Evolutionary conservation across 106 monocot species (phyloP), one percentile per base, ranked within the genome.

Genomic region (Posidonia australis): DNA sequence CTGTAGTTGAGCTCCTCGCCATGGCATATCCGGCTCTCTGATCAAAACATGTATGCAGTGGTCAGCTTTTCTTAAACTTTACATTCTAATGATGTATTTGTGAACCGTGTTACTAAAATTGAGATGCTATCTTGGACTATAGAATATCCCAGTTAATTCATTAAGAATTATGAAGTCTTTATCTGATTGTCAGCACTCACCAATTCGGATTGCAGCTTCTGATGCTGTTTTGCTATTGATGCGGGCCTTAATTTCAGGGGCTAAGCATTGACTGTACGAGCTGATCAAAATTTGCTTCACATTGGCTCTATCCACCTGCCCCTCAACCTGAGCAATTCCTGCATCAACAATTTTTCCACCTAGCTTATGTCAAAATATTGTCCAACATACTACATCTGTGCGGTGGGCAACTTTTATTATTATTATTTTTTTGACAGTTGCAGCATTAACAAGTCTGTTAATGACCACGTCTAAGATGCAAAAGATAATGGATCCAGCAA

Each of bases 201-300:
- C 58, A 30, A 58, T 58, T 31, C 11, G 28, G 58, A 0, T 27
- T 66, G 32, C 9, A 44, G 2, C 70, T n/a, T 64, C 65, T 28
- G 60, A 41, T 9, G 61, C 19, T 11, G 79, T 28, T 26, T 25
- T 51, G 21, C 67, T 58, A 0, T 54, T 54, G n/a, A 82, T 48
- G 10, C 48, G 52, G 19, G 78, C 70, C 72, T 65, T 94, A 31
- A 81, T 71, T 21, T 55, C 79, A 0, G 90, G 85, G 45, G 80
- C 90, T 17, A 98, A 17, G 18, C 72, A 42, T 73, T 51, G 65
- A 60, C 79, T 83, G 78, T 87, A 90, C 5, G 87, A 84, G 9
- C 72, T 65, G 42, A 83, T 58, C 22, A 98, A 58, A 24, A 67
- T 54, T 44, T 81, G 82, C 72, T 83, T 90, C 64, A 85, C 73